Evolutionary conservation across 202 grass and related monocot genomes (phyloP).

Genomic region (Brachypodium distachyon): DNA sequence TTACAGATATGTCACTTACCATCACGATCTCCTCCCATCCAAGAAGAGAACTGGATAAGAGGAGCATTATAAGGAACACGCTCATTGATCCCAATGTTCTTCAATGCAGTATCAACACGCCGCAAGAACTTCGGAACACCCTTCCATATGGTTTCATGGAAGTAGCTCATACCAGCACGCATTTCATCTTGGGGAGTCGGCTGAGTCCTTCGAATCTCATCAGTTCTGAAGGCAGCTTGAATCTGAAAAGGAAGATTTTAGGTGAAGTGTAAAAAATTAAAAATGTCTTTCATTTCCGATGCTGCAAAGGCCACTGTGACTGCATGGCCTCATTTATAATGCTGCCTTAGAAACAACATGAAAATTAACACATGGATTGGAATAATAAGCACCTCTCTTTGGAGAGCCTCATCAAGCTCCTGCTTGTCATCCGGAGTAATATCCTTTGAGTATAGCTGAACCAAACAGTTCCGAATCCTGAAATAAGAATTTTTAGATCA

Average conservation of each 20-base stretch:
- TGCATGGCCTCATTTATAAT: background rate
- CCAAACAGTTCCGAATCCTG: conserved; percentile 89
- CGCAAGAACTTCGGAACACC: conserved; percentile 94
- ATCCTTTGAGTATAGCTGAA: conserved; percentile 79
- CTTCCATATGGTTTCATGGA: conserved; percentile 99
- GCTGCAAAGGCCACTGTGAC: background rate
- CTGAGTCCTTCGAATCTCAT: conserved; percentile 87
- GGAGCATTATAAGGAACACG: conserved; percentile 90
- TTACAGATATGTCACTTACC: conserved; percentile 38
- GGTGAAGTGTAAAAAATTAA: conserved; percentile 1
- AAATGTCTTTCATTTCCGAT: background rate
- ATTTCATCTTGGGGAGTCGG: conserved; percentile 96
- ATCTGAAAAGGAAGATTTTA: conserved; percentile 45
- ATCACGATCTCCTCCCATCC: conserved; percentile 99
- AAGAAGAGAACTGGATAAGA: conserved; percentile 98
- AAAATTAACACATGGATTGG: conserved; percentile 1
- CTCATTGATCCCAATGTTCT: conserved; percentile 89
- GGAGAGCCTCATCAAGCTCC: conserved; percentile 96
- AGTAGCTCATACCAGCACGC: conserved; percentile 98
- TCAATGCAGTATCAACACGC: conserved; percentile 87
- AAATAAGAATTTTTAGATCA: conserved; percentile 14
- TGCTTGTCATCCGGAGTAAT: conserved; percentile 96
- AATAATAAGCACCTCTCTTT: conserved; percentile 75
- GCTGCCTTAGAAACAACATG: background rate
- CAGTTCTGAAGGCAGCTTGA: conserved; percentile 99